These are phyloP conservation scores for Chaetomium strumarium DNA, from an alignment of 2,329 filamentous ascomycete species.

Conservation along the genomic window DNA sequence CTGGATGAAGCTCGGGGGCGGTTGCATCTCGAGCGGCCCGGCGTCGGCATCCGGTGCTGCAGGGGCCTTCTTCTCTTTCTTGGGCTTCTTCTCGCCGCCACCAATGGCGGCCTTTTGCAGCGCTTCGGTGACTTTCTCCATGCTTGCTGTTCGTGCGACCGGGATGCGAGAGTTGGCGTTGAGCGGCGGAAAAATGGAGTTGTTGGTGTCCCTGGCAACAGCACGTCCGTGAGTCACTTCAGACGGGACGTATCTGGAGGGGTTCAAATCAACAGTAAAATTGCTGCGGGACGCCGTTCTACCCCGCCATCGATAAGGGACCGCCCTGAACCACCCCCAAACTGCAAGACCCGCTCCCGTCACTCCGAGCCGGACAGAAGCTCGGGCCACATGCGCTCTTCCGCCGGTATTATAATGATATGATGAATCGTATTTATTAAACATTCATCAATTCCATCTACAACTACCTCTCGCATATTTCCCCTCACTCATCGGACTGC, in stretches of 20 bases:
- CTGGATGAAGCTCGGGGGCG: constrained; percentile 69
- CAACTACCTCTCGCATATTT: not conserved
- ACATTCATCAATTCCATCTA: not conserved
- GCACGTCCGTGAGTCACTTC: constrained; percentile 23
- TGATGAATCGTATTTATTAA: too few species aligned
- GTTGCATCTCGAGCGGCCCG: constrained; percentile 44
- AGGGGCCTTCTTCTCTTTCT: constrained; percentile 48
- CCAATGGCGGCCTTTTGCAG: constrained; percentile 34
- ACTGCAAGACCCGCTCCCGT: not conserved
- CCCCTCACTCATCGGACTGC: not conserved
- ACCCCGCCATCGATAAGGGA: constrained; percentile 24
- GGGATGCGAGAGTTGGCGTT: not conserved
- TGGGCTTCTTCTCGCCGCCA: constrained; percentile 32
- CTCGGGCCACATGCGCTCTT: constrained; percentile 6
- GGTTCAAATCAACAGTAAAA: constrained; percentile 16
- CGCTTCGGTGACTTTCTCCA: constrained; percentile 25
- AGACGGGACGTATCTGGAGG: constrained; percentile 13
- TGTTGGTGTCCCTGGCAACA: constrained; percentile 11
- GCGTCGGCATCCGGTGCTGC: constrained; percentile 33
- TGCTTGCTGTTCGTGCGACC: constrained; percentile 5
- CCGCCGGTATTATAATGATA: not conserved
- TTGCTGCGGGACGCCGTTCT: constrained; percentile 10
- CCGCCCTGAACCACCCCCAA: not conserved
- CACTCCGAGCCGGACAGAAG: constrained; percentile 1
- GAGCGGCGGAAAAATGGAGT: constrained; percentile 1